phyloP scores from a whole-genome alignment of 176 grass and related monocot genomes.

The Raddia distichophylla region DNA sequence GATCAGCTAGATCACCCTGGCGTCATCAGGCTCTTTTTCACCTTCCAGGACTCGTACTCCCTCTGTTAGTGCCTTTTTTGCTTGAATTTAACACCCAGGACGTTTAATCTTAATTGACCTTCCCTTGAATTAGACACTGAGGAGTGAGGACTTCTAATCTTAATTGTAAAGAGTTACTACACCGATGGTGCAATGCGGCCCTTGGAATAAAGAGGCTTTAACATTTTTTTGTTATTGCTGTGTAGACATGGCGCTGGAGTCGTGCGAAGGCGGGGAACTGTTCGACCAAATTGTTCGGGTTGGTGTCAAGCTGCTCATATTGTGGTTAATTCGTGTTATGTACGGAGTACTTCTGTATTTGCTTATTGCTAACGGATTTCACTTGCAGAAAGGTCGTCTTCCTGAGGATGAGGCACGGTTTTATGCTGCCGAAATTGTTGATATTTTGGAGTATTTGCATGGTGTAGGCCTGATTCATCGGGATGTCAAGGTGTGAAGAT shows the following conservation, averaged over 20 bases:
- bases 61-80: slow-evolving; percentile 63
- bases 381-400: slow-evolving; percentile 68
- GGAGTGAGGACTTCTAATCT: background rate
- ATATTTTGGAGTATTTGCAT: slow-evolving; percentile 89
- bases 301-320: slow-evolving; percentile 21
- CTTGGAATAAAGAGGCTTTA: background rate
- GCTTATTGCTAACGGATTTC: slow-evolving; percentile 5
- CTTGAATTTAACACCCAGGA: background rate
- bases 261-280: slow-evolving; percentile 92
- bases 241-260: slow-evolving; percentile 95
- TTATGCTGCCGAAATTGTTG: slow-evolving; percentile 91
- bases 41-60: slow-evolving; percentile 96
- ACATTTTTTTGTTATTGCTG: slow-evolving; percentile 5
- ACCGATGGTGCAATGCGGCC: background rate
- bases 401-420: slow-evolving; percentile 79
- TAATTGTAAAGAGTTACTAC: background rate
- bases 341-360: background rate
- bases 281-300: slow-evolving; percentile 94
- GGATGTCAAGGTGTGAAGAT: slow-evolving; percentile 73
- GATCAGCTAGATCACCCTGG: slow-evolving; percentile 97
- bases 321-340: background rate
- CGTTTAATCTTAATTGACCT: background rate
- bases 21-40: slow-evolving; percentile 91
- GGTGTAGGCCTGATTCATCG: slow-evolving; percentile 86
- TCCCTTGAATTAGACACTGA: background rate